Evolutionary conservation across 805 yeast genomes (phyloP).

Genomic region (Lachancea sp.): DNA sequence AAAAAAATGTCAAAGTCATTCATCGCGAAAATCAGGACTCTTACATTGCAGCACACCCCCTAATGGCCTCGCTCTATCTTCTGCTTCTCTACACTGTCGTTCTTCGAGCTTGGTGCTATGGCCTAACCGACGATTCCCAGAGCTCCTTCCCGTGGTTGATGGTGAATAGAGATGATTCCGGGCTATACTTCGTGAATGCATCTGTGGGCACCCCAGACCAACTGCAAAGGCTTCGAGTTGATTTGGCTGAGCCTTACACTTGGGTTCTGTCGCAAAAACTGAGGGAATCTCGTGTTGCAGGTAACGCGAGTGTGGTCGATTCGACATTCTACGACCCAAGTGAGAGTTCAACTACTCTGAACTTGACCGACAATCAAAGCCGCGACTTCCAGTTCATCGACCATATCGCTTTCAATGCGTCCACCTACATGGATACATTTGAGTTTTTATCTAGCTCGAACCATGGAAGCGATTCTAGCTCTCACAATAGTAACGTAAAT

Average conservation of each 20-base stretch:
- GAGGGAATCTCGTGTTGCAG: constrained; percentile 8
- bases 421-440: constrained; percentile 22
- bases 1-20: too few relatives aligned
- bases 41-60: not conserved
- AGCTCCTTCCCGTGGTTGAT: constrained; percentile 19
- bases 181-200: constrained; percentile 30
- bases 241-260: constrained; percentile 35
- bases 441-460: constrained; percentile 12
- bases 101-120: not conserved
- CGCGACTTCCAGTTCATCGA: constrained; percentile 24
- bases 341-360: constrained; percentile 17
- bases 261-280: constrained; percentile 29
- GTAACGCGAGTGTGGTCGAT: constrained; percentile 8
- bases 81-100: not conserved
- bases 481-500: not conserved
- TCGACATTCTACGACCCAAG: constrained; percentile 13
- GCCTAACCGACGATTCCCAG: not conserved
- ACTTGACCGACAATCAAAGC: constrained; percentile 8
- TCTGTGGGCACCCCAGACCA: constrained; percentile 10
- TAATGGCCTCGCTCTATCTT: not conserved
- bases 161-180: constrained; percentile 21
- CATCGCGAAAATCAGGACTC: not conserved
- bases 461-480: not conserved
- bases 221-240: constrained; percentile 26
- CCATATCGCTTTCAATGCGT: constrained; percentile 19